These are phyloP conservation scores for Trichoderma sp. DNA, from an alignment of 2,329 filamentous ascomycete species.

Conservation along the genomic window DNA sequence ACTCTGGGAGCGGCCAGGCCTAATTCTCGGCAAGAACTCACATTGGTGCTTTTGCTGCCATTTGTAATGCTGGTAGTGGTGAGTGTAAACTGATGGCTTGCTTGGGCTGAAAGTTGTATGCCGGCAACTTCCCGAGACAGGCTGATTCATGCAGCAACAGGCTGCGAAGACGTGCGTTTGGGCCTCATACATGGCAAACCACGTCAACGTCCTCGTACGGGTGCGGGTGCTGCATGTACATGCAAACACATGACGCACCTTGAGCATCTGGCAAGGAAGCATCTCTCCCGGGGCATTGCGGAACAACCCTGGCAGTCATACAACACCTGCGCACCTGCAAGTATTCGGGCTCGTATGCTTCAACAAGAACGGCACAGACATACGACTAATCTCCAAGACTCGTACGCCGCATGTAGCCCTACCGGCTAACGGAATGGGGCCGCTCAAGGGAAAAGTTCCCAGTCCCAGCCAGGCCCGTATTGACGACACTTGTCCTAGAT, in stretches of 20 bases:
- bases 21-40: neutral
- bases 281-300: neutral
- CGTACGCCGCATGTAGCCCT: slow-evolving; percentile 10
- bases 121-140: neutral
- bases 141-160: neutral
- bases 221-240: neutral
- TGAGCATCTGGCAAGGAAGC: neutral
- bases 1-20: neutral
- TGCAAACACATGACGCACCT: neutral
- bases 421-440: slow-evolving; percentile 13
- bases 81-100: neutral
- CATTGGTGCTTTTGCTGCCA: neutral
- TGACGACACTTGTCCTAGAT: slow-evolving; percentile 7
- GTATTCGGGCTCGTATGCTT: neutral
- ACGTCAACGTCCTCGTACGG: neutral
- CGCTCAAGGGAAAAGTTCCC: neutral
- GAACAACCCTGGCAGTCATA: neutral
- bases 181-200: neutral
- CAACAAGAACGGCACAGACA: neutral
- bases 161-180: neutral
- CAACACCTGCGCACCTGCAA: neutral
- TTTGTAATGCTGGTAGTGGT: neutral
- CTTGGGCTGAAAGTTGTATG: neutral
- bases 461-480: neutral
- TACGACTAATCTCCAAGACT: neutral